Evolutionary conservation across 345 rosid species (phyloP), one percentile per base, ranked within the genome.

Genomic region (Viola odorata): DNA sequence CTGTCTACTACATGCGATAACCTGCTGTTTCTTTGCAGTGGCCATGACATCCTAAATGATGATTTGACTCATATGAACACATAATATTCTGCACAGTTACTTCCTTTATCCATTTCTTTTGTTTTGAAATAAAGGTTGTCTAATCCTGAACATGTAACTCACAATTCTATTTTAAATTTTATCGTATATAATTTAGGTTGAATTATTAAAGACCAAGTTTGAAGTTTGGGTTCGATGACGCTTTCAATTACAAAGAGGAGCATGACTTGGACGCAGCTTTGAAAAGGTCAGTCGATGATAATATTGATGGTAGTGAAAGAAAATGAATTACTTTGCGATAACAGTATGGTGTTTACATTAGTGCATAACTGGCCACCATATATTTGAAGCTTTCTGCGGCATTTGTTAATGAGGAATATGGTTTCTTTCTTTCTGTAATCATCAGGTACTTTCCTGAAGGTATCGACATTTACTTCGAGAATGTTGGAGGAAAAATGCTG

Each of bases 401-500:
- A 23, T 23, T 23, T 23, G 32, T 23, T 23, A 23, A 23, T 23
- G 32, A 23, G 32, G 32, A 1, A 23, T 23, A 23, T 23, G 32
- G 32, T 32, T 45, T 17, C 1, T 32, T 45, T 17, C 1, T 10
- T 12, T 49, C 12, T 3, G 1, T 14, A 60, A 8, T 17, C n/a
- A n/a, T 23, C 53, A 82, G 83, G 71, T 82, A 57, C 61, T 82
- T 85, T 47, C 87, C 85, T 1, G 77, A 80, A 68, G 89, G 84
- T 61, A 82, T 80, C 7, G 32, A 23, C 32, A 23, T 23, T 23
- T 23, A 23, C 32, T 23, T 23, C 2, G 32, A 23, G 32, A 23
- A 75, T 11, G 82, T 82, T 32, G 86, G 86, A 16, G 84, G 89
- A 6, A 68, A 78, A 66, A 81, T 79, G 81, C 74, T 81, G 3